phyloP scores from a whole-genome alignment of 2,329 filamentous ascomycete genomes.

The Phaeosphaeriaceae sp. region DNA sequence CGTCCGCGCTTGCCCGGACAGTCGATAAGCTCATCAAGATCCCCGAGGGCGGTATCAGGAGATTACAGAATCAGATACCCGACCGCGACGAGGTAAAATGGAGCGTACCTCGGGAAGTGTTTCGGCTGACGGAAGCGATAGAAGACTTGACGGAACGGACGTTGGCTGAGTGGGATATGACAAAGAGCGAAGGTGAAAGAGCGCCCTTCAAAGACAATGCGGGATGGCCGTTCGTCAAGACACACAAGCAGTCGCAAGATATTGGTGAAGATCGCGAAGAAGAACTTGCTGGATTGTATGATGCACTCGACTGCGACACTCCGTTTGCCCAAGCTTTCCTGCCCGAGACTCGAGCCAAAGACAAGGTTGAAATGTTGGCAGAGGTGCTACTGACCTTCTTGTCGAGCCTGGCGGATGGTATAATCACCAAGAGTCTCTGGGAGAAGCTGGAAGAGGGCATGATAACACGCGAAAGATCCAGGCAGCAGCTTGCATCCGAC shows the following conservation, averaged over 20 bases:
- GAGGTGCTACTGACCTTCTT: conserved; percentile 79
- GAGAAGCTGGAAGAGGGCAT: conserved; percentile 38
- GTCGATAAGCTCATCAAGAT: conserved; percentile 88
- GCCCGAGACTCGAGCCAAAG: conserved; percentile 65
- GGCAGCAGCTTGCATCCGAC: conserved; percentile 54
- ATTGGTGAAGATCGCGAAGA: conserved; percentile 55
- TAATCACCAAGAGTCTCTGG: conserved; percentile 77
- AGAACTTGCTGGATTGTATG: conserved; percentile 55
- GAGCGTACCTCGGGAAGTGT: conserved; percentile 87
- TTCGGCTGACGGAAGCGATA: conserved; percentile 84
- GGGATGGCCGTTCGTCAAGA: conserved; percentile 66
- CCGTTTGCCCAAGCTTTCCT: conserved; percentile 66
- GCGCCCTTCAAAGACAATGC: conserved; percentile 63
- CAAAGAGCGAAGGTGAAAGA: conserved; percentile 44
- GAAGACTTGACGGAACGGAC: conserved; percentile 65
- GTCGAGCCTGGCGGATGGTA: conserved; percentile 75
- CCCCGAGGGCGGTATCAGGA: conserved; percentile 79
- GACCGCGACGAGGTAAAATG: conserved; percentile 62
- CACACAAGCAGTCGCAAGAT: conserved; percentile 37
- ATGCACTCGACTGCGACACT: conserved; percentile 76
- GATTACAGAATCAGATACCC: conserved; percentile 65
- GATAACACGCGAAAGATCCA: conserved; percentile 49
- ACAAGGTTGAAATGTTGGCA: conserved; percentile 76
- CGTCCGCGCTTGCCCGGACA: conserved; percentile 82
- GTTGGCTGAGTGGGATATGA: conserved; percentile 70